Percentiles rank a stretch among this genome's conserved stretches.
phyloP scores from a whole-genome alignment of 345 rosid species.

The Euphorbia pulcherrima region DNA sequence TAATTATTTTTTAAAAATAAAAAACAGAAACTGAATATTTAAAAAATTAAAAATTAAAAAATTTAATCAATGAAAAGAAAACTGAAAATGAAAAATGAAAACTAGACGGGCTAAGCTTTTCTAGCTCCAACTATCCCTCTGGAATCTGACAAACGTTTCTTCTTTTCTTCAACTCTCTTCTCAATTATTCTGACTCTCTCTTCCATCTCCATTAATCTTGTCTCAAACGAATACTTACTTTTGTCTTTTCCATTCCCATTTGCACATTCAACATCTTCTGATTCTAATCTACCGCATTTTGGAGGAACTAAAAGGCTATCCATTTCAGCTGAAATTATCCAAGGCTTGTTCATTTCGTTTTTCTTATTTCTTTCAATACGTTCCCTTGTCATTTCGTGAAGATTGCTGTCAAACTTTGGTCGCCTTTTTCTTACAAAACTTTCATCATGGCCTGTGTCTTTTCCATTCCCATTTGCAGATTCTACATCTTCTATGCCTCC shows the following conservation, averaged over 20 bases:
- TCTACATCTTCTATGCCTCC: background rate
- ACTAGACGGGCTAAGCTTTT: too few species aligned
- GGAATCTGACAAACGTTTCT: slow-evolving; percentile 2
- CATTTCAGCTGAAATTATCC: background rate
- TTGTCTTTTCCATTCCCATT: background rate
- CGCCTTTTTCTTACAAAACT: too few species aligned
- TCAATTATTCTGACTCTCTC: slow-evolving; percentile 24
- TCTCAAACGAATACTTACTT: background rate
- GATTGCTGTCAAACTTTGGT: background rate
- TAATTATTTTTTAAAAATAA: too few species aligned
- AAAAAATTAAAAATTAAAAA: too few species aligned
- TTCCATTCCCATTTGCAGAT: background rate
- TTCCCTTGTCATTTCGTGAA: too few species aligned
- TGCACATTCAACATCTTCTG: slow-evolving; percentile 3
- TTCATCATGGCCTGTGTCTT: background rate
- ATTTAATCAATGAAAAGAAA: too few species aligned
- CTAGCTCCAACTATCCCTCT: too few species aligned
- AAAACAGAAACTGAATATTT: too few species aligned
- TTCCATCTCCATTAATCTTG: slow-evolving; percentile 8
- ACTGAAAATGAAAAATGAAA: too few species aligned
- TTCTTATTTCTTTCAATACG: background rate
- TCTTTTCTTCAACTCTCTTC: slow-evolving; percentile 6
- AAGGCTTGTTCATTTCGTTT: too few species aligned
- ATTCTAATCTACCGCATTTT: slow-evolving; percentile 5
- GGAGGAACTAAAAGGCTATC: slow-evolving; percentile 12